Conservation (phyloP, 2,329 filamentous ascomycete genomes). For the Monascus ruber region DNA sequence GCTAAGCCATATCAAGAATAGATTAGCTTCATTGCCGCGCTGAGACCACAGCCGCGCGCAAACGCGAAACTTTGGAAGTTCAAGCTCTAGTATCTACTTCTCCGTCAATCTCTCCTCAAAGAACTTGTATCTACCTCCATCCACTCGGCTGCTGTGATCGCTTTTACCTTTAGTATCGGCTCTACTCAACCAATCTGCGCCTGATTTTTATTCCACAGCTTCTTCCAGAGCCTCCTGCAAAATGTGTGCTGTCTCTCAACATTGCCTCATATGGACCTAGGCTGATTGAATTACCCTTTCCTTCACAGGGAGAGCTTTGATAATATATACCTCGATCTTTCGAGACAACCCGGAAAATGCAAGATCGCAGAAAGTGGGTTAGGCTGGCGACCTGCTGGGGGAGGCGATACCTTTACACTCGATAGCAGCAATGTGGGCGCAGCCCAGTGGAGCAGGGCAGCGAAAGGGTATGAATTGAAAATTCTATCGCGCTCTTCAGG, state of each 20-base stretch:
- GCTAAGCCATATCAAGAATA: background rate
- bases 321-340: constrained; percentile 91
- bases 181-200: background rate
- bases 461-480: constrained; percentile 88
- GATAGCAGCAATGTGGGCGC: constrained; percentile 73
- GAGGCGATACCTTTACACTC: constrained; percentile 86
- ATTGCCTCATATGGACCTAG: constrained; percentile 1
- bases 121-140: background rate
- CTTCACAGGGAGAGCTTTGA: constrained; percentile 75
- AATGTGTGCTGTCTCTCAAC: constrained; percentile 24
- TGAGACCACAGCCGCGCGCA: constrained; percentile 9
- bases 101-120: background rate
- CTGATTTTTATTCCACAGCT: background rate
- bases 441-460: constrained; percentile 89
- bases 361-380: constrained; percentile 88
- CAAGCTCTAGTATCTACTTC: background rate
- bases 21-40: background rate
- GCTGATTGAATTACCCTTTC: constrained; percentile 2
- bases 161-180: background rate
- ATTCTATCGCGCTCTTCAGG: constrained; percentile 74
- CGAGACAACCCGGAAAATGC: constrained; percentile 83
- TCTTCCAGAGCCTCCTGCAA: constrained; percentile 16
- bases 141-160: background rate
- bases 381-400: constrained; percentile 83
- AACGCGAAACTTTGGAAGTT: constrained; percentile 11